These are phyloP conservation scores for Euptelea pleiosperma DNA, from an alignment of 164 flowering plant species.

Conservation along the genomic window DNA sequence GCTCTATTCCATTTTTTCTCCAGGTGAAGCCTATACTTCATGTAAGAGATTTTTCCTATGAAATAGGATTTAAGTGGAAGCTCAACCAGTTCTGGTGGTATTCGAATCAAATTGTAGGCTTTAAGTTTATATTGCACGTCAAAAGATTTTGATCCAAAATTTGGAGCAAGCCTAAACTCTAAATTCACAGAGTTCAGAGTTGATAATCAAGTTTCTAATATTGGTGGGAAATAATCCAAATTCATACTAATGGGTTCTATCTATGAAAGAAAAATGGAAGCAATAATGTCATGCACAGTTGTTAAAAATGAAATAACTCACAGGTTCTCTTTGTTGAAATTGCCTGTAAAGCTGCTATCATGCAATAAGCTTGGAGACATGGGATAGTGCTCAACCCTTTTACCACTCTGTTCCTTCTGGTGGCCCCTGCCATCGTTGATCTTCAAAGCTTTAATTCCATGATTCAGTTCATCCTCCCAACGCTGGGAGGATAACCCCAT, in stretches of 20 bases:
- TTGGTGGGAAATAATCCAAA: neutral
- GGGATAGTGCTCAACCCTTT: constrained; percentile 41
- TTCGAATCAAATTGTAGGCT: too few species aligned
- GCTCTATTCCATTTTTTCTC: too few species aligned
- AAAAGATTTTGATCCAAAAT: too few species aligned
- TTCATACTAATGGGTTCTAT: neutral
- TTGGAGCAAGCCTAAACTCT: too few species aligned
- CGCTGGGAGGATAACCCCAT: constrained; percentile 39
- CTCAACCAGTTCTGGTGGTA: too few species aligned
- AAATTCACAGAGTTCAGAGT: neutral
- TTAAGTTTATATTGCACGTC: too few species aligned
- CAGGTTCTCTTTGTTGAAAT: constrained; percentile 58
- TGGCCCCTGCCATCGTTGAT: constrained; percentile 26
- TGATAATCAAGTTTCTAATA: neutral
- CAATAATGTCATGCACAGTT: neutral
- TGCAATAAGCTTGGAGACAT: constrained; percentile 89
- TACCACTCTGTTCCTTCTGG: constrained; percentile 45
- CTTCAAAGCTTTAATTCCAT: constrained; percentile 47
- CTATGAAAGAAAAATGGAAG: constrained; percentile 9
- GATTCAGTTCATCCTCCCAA: constrained; percentile 60
- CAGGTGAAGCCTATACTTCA: too few species aligned
- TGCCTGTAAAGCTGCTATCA: constrained; percentile 35
- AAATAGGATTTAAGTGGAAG: too few species aligned
- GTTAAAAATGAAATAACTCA: constrained; percentile 39
- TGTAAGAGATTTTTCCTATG: too few species aligned